A percentile compares a stretch with the other conserved stretches of the same genome.
These are phyloP conservation scores for Arxiozyma slooffiae DNA, from an alignment of 1,139 yeast species.

Conservation along the genomic window DNA sequence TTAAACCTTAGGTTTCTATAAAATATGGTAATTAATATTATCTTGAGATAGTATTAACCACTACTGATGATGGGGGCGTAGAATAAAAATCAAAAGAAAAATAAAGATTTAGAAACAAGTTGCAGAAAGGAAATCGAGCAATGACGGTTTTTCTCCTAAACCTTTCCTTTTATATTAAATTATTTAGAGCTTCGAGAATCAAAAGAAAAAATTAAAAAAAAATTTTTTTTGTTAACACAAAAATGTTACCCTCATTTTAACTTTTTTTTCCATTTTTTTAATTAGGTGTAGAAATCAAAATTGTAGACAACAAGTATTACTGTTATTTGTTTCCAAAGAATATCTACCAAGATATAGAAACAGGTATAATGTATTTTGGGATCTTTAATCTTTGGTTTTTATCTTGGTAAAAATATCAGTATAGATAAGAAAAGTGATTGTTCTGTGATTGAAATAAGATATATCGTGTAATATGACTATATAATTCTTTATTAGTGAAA, in stretches of 20 bases:
- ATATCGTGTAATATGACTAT: too few relatives aligned
- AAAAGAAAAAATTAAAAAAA: too few relatives aligned
- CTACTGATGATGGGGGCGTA: conserved; percentile 33
- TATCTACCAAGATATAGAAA: neutral
- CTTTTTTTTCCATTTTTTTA: too few relatives aligned
- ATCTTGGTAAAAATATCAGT: too few relatives aligned
- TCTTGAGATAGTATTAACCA: conserved; percentile 35
- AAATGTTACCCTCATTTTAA: neutral
- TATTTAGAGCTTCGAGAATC: neutral
- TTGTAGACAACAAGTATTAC: neutral
- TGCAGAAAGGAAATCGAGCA: too few relatives aligned
- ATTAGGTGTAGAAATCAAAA: neutral
- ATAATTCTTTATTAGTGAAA: too few relatives aligned
- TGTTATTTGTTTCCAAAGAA: neutral
- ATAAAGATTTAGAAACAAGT: neutral
- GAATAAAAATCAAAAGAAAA: conserved; percentile 11
- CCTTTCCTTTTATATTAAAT: neutral
- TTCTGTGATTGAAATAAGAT: too few relatives aligned
- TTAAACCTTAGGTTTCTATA: conserved; percentile 45
- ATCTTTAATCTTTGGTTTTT: too few relatives aligned
- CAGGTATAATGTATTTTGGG: neutral
- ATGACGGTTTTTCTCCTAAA: neutral
- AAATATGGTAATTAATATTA: conserved; percentile 33
- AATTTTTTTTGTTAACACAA: too few relatives aligned
- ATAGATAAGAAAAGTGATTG: too few relatives aligned